A percentile compares a stretch with the other conserved stretches of the same genome.
phyloP scores from a whole-genome alignment of 164 flowering plant genomes.

The Magnolia sinica region DNA sequence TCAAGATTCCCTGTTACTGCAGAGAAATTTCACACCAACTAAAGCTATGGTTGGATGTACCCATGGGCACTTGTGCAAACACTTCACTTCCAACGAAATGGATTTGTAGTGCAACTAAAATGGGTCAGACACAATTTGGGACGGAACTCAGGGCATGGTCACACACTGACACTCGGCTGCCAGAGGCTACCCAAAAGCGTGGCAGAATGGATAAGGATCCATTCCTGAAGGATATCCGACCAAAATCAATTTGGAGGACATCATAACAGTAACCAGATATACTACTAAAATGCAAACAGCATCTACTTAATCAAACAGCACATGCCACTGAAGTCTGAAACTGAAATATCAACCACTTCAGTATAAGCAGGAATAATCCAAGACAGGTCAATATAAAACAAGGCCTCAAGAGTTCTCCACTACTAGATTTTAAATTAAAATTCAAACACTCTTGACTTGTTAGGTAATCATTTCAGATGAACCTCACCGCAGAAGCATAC shows the following conservation, averaged over 20 bases:
- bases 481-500: constrained; percentile 90
- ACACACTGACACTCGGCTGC: background rate
- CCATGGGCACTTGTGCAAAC: no score
- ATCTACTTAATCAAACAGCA: background rate
- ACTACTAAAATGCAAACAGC: background rate
- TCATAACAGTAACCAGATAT: background rate
- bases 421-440: background rate
- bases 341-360: background rate
- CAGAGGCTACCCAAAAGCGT: background rate
- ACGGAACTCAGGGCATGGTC: background rate
- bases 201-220: background rate
- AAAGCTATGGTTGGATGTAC: no score
- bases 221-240: background rate
- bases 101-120: no score
- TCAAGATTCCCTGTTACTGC: background rate
- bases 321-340: constrained; percentile 1
- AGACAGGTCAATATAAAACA: background rate
- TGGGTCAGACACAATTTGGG: background rate
- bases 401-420: background rate
- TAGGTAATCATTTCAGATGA: background rate
- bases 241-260: background rate
- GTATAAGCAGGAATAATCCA: background rate
- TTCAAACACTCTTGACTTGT: no score
- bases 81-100: no score
- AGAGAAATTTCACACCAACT: background rate